Conservation (phyloP, 2,329 filamentous ascomycete species). For the Neurospora sp. region DNA sequence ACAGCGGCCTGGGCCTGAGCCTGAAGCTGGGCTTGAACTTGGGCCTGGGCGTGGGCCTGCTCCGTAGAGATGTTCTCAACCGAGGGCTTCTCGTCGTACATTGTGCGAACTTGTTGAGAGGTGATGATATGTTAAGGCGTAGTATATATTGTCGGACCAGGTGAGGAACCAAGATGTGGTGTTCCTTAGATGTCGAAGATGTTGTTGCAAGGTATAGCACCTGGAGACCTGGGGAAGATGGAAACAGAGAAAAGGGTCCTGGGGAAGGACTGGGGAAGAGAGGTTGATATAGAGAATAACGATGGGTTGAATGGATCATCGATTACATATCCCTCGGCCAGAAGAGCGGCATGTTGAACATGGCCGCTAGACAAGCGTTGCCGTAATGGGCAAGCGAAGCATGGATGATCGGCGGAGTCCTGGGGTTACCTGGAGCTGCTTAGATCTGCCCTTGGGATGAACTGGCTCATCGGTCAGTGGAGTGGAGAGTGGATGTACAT, state of each 20-base stretch:
- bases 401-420: background rate
- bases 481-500: background rate
- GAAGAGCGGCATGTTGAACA: background rate
- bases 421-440: background rate
- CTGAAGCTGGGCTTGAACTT: background rate
- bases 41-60: background rate
- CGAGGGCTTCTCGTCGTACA: background rate
- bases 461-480: background rate
- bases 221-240: background rate
- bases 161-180: background rate
- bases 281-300: background rate
- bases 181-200: background rate
- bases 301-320: background rate
- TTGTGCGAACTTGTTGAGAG: background rate
- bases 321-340: background rate
- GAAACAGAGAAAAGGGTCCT: background rate
- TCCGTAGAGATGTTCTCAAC: background rate
- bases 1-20: conserved; percentile 1
- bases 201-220: background rate
- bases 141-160: background rate
- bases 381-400: background rate
- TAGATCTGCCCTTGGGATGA: background rate
- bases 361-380: background rate
- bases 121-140: background rate
- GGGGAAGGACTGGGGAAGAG: background rate